These are phyloP conservation scores for Globisporangium heterothallicum DNA, from an alignment of 352 stramenopile genomes.

Conservation along the genomic window DNA sequence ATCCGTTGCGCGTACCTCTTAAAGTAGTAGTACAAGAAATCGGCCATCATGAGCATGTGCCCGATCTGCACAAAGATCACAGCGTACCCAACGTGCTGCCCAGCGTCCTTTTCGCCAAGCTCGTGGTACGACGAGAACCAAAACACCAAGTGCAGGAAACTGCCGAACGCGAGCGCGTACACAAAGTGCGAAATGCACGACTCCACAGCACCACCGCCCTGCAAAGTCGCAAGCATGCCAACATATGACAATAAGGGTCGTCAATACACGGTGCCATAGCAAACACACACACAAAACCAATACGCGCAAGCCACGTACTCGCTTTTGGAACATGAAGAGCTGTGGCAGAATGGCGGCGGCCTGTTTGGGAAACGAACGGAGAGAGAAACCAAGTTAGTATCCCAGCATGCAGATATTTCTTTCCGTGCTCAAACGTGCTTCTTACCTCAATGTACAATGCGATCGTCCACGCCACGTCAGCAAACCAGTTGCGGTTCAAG, in stretches of 20 bases:
- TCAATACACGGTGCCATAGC: too few species aligned
- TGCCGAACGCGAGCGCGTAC: slow-evolving; percentile 92
- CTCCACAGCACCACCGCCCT: slow-evolving; percentile 92
- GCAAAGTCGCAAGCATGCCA: not conserved
- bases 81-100: slow-evolving; percentile 90
- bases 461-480: slow-evolving; percentile 96
- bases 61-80: slow-evolving; percentile 97
- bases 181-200: slow-evolving; percentile 97
- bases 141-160: slow-evolving; percentile 97
- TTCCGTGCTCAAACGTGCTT: too few species aligned
- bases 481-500: slow-evolving; percentile 96
- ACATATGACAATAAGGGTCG: too few species aligned
- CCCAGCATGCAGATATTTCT: too few species aligned
- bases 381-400: too few species aligned
- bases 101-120: slow-evolving; percentile 90
- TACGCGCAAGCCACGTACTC: too few species aligned
- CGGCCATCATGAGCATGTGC: slow-evolving; percentile 97
- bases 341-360: slow-evolving; percentile 95
- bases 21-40: slow-evolving; percentile 99
- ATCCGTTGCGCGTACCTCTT: slow-evolving; percentile 87
- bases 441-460: slow-evolving; percentile 99
- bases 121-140: slow-evolving; percentile 99
- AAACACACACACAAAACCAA: too few species aligned
- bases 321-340: slow-evolving; percentile 99
- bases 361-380: too few species aligned